A percentile compares a stretch with the other conserved stretches of the same genome.
Conservation (phyloP, 129 eudicot species). For the sunflower (Helianthus annuus) region DNA sequence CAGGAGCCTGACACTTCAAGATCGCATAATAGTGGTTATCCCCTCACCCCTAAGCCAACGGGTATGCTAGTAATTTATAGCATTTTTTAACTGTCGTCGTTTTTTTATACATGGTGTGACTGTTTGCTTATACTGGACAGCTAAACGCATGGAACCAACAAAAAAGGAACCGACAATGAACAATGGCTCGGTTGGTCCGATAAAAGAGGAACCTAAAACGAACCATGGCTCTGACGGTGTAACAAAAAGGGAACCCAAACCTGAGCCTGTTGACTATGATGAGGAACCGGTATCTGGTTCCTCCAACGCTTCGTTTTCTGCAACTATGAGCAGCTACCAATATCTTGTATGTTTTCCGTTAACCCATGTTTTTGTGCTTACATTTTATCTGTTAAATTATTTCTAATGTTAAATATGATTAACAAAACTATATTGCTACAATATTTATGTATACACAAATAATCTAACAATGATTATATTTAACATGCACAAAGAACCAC, state of each 20-base stretch:
- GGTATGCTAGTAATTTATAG: background rate
- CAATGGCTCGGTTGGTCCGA: background rate
- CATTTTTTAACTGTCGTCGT: background rate
- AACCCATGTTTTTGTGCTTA: background rate
- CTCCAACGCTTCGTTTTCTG: constrained; percentile 34
- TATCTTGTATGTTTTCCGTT: constrained; percentile 40
- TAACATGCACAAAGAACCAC: constrained; percentile 10
- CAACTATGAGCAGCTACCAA: constrained; percentile 33
- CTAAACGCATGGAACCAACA: background rate
- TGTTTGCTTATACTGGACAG: constrained; percentile 12
- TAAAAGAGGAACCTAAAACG: constrained; percentile 6
- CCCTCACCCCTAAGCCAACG: background rate
- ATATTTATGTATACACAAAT: background rate
- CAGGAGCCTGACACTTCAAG: constrained; percentile 22
- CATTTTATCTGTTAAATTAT: background rate
- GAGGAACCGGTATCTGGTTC: constrained; percentile 6
- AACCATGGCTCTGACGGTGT: background rate
- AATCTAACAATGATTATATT: background rate
- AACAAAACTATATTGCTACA: background rate
- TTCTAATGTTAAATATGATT: background rate
- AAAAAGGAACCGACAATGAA: constrained; percentile 7
- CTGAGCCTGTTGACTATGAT: constrained; percentile 38
- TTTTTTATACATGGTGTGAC: background rate
- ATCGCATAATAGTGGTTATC: constrained; percentile 1
- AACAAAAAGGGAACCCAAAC: constrained; percentile 26